Evolutionary conservation across 495 filamentous ascomycete species (phyloP), one percentile per base, ranked within the genome.

Genomic region (Xylaria sp.): DNA sequence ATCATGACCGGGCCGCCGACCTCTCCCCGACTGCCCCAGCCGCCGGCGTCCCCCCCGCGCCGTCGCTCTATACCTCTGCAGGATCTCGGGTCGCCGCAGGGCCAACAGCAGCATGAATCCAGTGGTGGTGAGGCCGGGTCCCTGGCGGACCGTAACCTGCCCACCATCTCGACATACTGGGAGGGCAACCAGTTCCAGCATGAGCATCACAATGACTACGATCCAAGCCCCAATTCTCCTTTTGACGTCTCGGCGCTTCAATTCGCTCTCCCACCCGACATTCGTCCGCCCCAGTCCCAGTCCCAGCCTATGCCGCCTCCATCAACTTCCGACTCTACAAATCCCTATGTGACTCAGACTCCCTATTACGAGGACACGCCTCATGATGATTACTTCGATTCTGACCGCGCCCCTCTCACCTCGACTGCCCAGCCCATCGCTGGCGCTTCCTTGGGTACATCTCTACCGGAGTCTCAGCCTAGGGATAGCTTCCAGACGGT

Each of bases 51-150:
- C 37, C 76, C 84, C 69, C 72, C 86, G 48, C 79, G 88, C 41
- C 82, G 87, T 61, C 91, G 93, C 71, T 91, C 91, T 52, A 97
- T 97, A 80, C 93, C 95, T 59, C 84, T 98, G 61, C 91, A 92
- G 79, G 90, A 97, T 79, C 89, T 97, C 61, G 89, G 90, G 40
- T 86, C 88, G 66, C 82, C 87, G 43, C 85, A 88, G 57, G 87
- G 86, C 70, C 82, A 85, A 21, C 74, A 82, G 40, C 76, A 79
- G 65, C 78, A 73, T 61, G 72, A 71, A 41, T 80, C 75, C 33
- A 72, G 73, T 33, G 9, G 55, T n/a, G 55, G 52, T 55, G 75
- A 79, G 33, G 77, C 76, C 46, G 77, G 75, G 17, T 69, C 71
- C 44, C 71, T 67, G 33, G 67, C 74, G 71, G 71, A 75, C 62